Evolutionary conservation across 306 rosid species (phyloP).

Genomic region (Rubus idaeus): DNA sequence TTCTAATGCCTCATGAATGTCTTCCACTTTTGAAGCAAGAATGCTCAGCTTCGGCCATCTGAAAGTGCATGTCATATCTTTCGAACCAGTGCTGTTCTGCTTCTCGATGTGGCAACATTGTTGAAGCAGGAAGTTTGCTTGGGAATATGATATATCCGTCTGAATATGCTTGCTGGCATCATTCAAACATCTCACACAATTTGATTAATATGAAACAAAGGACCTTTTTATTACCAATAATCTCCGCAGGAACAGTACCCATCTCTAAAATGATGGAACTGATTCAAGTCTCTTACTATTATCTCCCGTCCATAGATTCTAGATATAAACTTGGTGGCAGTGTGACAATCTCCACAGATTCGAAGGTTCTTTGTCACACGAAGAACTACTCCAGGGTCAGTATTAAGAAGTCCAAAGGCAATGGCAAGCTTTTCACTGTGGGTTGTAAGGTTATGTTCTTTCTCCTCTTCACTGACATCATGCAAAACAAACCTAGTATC

Average conservation of each 20-base stretch:
- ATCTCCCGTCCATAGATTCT: constrained; percentile 25
- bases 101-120: not conserved
- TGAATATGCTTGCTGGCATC: not conserved
- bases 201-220: not conserved
- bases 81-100: not conserved
- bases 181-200: not conserved
- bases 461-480: constrained; percentile 39
- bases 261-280: constrained; percentile 29
- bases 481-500: constrained; percentile 29
- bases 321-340: constrained; percentile 26
- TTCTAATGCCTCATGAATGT: not conserved
- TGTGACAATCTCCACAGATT: constrained; percentile 37
- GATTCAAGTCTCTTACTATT: constrained; percentile 21
- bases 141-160: not conserved
- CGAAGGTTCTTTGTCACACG: constrained; percentile 31
- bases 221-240: constrained; percentile 26
- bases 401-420: constrained; percentile 29
- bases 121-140: not conserved
- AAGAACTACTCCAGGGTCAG: constrained; percentile 24
- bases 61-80: not conserved
- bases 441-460: constrained; percentile 24
- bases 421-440: constrained; percentile 39
- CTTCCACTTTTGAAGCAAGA: not conserved
- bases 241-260: constrained; percentile 36
- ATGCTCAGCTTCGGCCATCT: not conserved